phyloP scores from a whole-genome alignment of 1,284 basidiomycete genomes.

The Pterulicium gracile region DNA sequence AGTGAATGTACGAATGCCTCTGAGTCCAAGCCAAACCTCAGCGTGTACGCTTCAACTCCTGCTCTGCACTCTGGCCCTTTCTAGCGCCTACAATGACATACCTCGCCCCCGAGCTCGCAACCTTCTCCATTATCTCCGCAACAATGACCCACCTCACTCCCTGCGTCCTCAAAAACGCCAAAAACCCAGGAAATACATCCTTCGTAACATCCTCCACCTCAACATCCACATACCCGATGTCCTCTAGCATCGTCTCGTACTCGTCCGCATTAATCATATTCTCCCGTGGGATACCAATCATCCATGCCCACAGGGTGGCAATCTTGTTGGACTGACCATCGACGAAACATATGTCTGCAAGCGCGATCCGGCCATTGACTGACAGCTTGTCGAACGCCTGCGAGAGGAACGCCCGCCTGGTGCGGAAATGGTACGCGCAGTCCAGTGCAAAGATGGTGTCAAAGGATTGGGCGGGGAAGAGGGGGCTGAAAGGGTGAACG shows the following conservation, averaged over 20 bases:
- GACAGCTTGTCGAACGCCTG: constrained; percentile 35
- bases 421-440: constrained; percentile 62
- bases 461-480: constrained; percentile 19
- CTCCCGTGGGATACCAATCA: constrained; percentile 35
- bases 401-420: constrained; percentile 35
- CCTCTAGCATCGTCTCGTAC: constrained; percentile 35
- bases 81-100: constrained; percentile 46
- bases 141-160: constrained; percentile 37
- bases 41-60: no score
- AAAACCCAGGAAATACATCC: constrained; percentile 52
- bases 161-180: constrained; percentile 32
- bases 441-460: constrained; percentile 50
- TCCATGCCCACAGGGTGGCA: constrained; percentile 19
- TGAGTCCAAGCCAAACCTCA: no score
- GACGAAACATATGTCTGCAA: constrained; percentile 54
- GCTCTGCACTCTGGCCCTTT: no score
- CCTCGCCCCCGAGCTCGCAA: constrained; percentile 32
- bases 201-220: constrained; percentile 47
- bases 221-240: constrained; percentile 45
- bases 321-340: constrained; percentile 15
- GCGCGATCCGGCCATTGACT: constrained; percentile 43
- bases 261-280: constrained; percentile 39
- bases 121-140: constrained; percentile 27
- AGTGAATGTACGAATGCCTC: no score
- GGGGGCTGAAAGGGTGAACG: constrained; percentile 32